Conservation (phyloP, 768 basidiomycete genomes). For the Hericium erinaceus region DNA sequence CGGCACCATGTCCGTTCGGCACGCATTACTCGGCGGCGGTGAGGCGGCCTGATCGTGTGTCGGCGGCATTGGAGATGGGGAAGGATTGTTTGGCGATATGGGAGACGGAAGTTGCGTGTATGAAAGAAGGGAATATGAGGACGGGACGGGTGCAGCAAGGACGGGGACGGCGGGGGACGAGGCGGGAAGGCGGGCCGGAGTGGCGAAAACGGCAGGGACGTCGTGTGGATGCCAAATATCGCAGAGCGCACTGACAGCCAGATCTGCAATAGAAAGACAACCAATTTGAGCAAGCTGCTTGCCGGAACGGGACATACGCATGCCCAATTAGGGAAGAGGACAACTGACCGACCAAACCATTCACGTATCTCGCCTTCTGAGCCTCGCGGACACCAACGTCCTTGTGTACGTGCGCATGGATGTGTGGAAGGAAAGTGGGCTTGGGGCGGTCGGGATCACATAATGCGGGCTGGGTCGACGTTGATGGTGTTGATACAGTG, state of each 20-base stretch:
- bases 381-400: slow-evolving; percentile 30
- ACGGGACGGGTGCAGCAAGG: slow-evolving; percentile 18
- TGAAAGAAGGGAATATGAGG: slow-evolving; percentile 17
- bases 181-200: slow-evolving; percentile 20
- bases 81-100: slow-evolving; percentile 33
- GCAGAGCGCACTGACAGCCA: slow-evolving; percentile 67
- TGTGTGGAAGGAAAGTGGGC: slow-evolving; percentile 12
- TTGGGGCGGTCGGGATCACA: slow-evolving; percentile 26
- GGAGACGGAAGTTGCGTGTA: slow-evolving; percentile 44
- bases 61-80: slow-evolving; percentile 20
- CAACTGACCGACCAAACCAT: slow-evolving; percentile 60
- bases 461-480: slow-evolving; percentile 9
- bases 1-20: slow-evolving; percentile 36
- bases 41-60: slow-evolving; percentile 13
- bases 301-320: not conserved
- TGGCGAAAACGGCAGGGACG: slow-evolving; percentile 50
- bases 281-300: slow-evolving; percentile 3
- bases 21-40: slow-evolving; percentile 11
- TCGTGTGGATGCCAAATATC: slow-evolving; percentile 78
- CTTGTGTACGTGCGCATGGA: slow-evolving; percentile 14
- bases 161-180: slow-evolving; percentile 8
- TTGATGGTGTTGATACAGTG: slow-evolving; percentile 15
- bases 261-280: slow-evolving; percentile 36
- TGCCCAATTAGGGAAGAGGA: slow-evolving; percentile 1
- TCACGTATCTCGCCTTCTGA: slow-evolving; percentile 57